A percentile compares a stretch with the other conserved stretches of the same genome.
These are phyloP conservation scores for Magnaporthiopsis incrustans DNA, from an alignment of 2,329 filamentous ascomycete genomes.

Conservation along the genomic window DNA sequence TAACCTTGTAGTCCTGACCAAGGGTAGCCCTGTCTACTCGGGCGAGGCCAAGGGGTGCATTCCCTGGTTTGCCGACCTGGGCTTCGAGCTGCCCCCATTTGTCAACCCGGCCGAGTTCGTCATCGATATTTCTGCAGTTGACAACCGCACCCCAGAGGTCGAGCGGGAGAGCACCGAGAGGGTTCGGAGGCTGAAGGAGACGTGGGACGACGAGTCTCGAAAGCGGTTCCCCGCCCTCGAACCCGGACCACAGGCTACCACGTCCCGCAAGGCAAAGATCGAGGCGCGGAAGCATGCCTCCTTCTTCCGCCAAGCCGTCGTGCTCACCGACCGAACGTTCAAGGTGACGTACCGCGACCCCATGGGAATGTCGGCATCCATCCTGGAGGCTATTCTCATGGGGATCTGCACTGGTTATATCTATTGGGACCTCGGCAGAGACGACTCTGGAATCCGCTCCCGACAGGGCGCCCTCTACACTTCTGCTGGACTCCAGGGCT, in stretches of 20 bases:
- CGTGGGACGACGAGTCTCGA: slow-evolving; percentile 43
- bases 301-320: slow-evolving; percentile 53
- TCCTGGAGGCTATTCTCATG: slow-evolving; percentile 64
- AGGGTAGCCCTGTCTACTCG: slow-evolving; percentile 60
- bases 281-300: slow-evolving; percentile 37
- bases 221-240: slow-evolving; percentile 16
- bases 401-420: slow-evolving; percentile 66
- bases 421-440: slow-evolving; percentile 57
- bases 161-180: slow-evolving; percentile 52
- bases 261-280: slow-evolving; percentile 9
- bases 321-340: slow-evolving; percentile 61
- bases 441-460: slow-evolving; percentile 64
- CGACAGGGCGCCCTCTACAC: slow-evolving; percentile 67
- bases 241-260: slow-evolving; percentile 13
- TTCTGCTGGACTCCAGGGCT: slow-evolving; percentile 63
- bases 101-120: slow-evolving; percentile 73
- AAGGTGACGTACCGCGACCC: slow-evolving; percentile 69
- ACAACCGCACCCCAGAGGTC: slow-evolving; percentile 60
- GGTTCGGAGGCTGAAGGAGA: slow-evolving; percentile 51
- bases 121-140: slow-evolving; percentile 66
- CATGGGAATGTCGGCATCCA: slow-evolving; percentile 62
- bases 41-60: slow-evolving; percentile 51
- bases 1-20: slow-evolving; percentile 59
- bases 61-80: slow-evolving; percentile 54
- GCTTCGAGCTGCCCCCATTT: slow-evolving; percentile 57